Percentiles rank a stretch among this genome's conserved stretches.
These are phyloP conservation scores for Marasmius tenuissimus DNA, from an alignment of 1,284 basidiomycete genomes.

Conservation along the genomic window DNA sequence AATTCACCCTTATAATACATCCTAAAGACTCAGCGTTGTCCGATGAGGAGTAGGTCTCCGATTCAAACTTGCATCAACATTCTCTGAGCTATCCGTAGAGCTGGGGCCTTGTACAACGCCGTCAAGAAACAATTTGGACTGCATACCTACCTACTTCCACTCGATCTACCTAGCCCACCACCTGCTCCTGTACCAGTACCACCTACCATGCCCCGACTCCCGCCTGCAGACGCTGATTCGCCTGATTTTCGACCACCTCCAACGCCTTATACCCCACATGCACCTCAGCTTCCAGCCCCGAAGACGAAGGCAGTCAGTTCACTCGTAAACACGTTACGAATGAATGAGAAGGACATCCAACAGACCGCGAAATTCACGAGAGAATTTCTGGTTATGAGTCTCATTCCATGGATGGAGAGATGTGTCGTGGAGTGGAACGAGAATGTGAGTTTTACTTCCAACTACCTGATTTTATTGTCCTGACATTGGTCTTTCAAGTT, in stretches of 20 bases:
- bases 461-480: neutral
- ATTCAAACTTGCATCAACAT: conserved; percentile 6
- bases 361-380: conserved; percentile 81
- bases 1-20: conserved; percentile 76
- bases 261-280: conserved; percentile 7
- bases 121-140: conserved; percentile 82
- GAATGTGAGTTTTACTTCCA: conserved; percentile 45
- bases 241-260: conserved; percentile 23
- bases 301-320: conserved; percentile 16
- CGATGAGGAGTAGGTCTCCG: conserved; percentile 68
- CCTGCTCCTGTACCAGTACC: conserved; percentile 68
- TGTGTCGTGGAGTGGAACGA: conserved; percentile 95
- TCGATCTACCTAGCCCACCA: conserved; percentile 58
- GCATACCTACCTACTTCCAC: conserved; percentile 66
- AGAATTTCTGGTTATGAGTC: conserved; percentile 88
- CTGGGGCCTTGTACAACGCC: conserved; percentile 74
- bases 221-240: conserved; percentile 41
- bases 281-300: conserved; percentile 14
- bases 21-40: conserved; percentile 66
- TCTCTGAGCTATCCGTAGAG: conserved; percentile 41
- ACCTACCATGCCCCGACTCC: conserved; percentile 62
- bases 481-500: conserved; percentile 45
- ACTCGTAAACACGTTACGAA: conserved; percentile 45
- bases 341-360: conserved; percentile 80
- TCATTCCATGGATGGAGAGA: conserved; percentile 97